A percentile compares a stretch with the other conserved stretches of the same genome.
Evolutionary conservation across 2,329 filamentous ascomycete genomes (phyloP).

Genomic region (Graphiopsis chlorocephala): DNA sequence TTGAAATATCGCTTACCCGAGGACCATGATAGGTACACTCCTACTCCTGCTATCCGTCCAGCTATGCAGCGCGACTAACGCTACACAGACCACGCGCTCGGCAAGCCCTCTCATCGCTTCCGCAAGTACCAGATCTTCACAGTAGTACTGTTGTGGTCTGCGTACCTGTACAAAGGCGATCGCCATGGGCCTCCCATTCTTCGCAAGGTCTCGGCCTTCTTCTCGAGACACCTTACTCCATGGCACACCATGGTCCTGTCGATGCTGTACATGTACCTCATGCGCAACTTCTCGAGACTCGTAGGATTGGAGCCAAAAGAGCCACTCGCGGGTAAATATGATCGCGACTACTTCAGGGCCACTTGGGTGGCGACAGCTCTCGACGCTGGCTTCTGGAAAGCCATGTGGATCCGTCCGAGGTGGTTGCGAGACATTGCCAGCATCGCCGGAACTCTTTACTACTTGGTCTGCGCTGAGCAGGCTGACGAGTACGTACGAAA

Average conservation of each 20-base stretch:
- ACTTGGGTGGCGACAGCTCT: slow-evolving; percentile 95
- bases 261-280: slow-evolving; percentile 85
- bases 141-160: slow-evolving; percentile 86
- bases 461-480: slow-evolving; percentile 86
- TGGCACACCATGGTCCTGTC: slow-evolving; percentile 90
- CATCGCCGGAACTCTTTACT: slow-evolving; percentile 83
- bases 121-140: slow-evolving; percentile 88
- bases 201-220: slow-evolving; percentile 66
- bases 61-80: neutral
- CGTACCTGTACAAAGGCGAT: slow-evolving; percentile 79
- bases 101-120: slow-evolving; percentile 85
- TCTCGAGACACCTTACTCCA: slow-evolving; percentile 70
- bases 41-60: neutral
- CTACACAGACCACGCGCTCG: slow-evolving; percentile 76
- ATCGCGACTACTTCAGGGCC: slow-evolving; percentile 85
- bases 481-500: slow-evolving; percentile 96
- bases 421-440: slow-evolving; percentile 80
- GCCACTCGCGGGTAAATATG: slow-evolving; percentile 91
- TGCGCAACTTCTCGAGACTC: slow-evolving; percentile 90
- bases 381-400: slow-evolving; percentile 97
- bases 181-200: slow-evolving; percentile 82
- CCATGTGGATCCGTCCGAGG: slow-evolving; percentile 82
- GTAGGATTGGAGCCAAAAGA: slow-evolving; percentile 89
- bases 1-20: neutral
- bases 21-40: slow-evolving; percentile 15